Evolutionary conservation across 2,329 filamentous ascomycete genomes (phyloP), one percentile per base, ranked within the genome.

Genomic region (Ploettnerulaceae sp.): DNA sequence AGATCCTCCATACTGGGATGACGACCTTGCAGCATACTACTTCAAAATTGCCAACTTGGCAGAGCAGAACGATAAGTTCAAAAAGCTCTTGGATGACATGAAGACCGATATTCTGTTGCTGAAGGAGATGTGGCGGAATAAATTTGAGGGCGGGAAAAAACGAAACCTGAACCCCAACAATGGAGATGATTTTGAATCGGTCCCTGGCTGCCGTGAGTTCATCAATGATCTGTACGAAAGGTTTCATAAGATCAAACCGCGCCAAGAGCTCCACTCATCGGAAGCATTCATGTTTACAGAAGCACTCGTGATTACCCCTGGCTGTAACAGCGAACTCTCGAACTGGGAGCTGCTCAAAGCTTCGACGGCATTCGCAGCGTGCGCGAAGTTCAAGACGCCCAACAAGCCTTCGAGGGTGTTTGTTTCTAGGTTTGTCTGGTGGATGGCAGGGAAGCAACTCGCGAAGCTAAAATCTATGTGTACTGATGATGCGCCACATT

Each of bases 261-360:
- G 48, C 1, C 14, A 31, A 0, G 49, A 61, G 7, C n/a, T n/a
- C n/a, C n/a, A n/a, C n/a, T n/a, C n/a, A n/a, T n/a, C n/a, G n/a
- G n/a, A n/a, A n/a, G n/a, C n/a, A 43, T 49, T 17, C 5, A 54
- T 3, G 12, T 55, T 3, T 54, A 54, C 43, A 25, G 55, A n/a
- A 40, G n/a, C 42, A 17, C 40, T 61, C 32, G 20, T 56, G 8
- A 48, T 48, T 8, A 33, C 40, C n/a, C 47, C 37, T 17, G 36
- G 47, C 7, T 17, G 25, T 1, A 25, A 55, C 29, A 31, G 46
- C 2, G 55, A 59, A 7, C 39, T 55, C 8, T 55, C 64, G 15
- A 17, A 52, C 0, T 77, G 74, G 74, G 65, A 70, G 1, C 49
- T 66, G 0, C 55, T 76, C 5, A 70, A 67, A 35, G 73, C 73